Evolutionary conservation across 139 green algal species (phyloP), one percentile per base, ranked within the genome.

Genomic region (Ostreobium quekettii): DNA sequence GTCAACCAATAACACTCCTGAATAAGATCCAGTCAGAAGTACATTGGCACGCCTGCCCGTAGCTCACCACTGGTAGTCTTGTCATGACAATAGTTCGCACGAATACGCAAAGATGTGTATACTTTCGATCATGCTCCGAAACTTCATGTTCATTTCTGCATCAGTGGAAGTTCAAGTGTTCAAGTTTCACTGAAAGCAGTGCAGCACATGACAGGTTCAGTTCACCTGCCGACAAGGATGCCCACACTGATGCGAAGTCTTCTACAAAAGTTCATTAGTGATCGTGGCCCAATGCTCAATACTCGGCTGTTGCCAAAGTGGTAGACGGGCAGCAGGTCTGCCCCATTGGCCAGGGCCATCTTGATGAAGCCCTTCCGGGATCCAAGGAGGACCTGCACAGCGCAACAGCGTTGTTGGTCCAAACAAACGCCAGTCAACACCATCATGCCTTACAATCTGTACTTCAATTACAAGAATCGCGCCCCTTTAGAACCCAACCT

Each of bases 261-360:
- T 66, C 59, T 66, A 33, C 59, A 66, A 33, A 66, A 19, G 7
- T 66, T 35, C 6, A 66, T 66, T 8, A 66, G 30, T 5, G 59
- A 66, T 46, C 47, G 29, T 66, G 59, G 59, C 19, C 59, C 59
- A 19, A 66, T 66, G 59, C 32, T 48, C 8, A 66, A 19, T 4
- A 66, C 32, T 19, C 59, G 28, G 30, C 59, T 66, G 59, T 66
- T 66, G 46, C 59, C 59, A 66, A 66, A 66, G 47, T 66, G 59
- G 26, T 47, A 66, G 30, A 66, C 59, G 26, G 59, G 59, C 19
- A 66, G 32, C 7, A 66, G 8, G 30, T 66, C 59, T n/a, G 47
- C 59, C 15, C 59, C 59, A 66, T 66, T 42, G 7, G 11, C 24
- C 59, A 66, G 7, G 7, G 59, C 59, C 32, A 66, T 47, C 32